Base-by-base conservation (phyloP, 352 stramenopile species). In the Hyaloperonospora arabidopsidis region DNA sequence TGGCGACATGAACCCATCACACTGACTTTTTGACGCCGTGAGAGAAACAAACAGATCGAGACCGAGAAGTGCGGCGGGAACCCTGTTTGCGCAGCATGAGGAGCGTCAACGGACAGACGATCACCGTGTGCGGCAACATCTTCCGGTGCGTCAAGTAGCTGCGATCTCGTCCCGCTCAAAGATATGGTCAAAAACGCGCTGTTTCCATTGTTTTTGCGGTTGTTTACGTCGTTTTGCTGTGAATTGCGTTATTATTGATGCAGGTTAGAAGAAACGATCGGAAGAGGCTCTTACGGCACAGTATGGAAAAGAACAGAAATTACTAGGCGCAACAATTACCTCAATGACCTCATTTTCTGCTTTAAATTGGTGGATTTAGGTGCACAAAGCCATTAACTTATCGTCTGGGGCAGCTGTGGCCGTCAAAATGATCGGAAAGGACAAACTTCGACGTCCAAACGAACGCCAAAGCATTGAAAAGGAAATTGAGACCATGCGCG, bases 401-500 rank as follows among this genome's bases (percentile, higher is more conserved):
- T 83, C 76, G 23, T 87, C 80, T 0, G 78, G 78, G 0, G 80
- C 78, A 3, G 76, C 80, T 10, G 80, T 91, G n/a, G 80, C 80
- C 8, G 76, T 91, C 12, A 91, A 91, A 52, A 68, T 91, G 63
- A 87, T 91, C 44, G 70, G 70, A 14, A 91, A 91, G 50, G 80
- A 89, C 34, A 84, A 84, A 29, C 52, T 90, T 21, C 72, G 79
- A 4, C 76, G 78, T 19, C 78, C 78, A 5, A 74, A 88, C 52
- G 80, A 91, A 52, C 80, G 78, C 21, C 69, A 77, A 25, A 88
- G 77, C 65, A 91, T 91, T 55, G 79, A 89, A 47, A 91, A 91
- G 49, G 80, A 91, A 65, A 89, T 91, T 36, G 80, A 88, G 61
- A 91, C 80, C 18, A 91, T 91, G 80, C 76, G 76, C 49, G 80